Base-by-base conservation (phyloP, 139 green algal genomes). In the Haematococcus lacustris region DNA sequence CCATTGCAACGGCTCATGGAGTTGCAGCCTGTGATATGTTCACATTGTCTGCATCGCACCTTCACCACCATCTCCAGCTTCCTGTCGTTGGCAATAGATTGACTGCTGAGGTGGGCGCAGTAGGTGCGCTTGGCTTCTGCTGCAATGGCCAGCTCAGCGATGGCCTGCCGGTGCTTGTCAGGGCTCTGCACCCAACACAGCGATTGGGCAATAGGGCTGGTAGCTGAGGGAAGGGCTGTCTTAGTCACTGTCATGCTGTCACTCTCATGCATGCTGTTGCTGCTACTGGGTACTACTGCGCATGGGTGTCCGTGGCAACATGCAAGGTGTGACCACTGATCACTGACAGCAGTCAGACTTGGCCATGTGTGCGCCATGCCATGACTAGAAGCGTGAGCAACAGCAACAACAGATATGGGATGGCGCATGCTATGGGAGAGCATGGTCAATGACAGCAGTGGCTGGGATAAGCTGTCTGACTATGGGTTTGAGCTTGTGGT, bases 11-110 rank as follows among this genome's bases (percentile, higher is more conserved):
- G 3, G 2, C 38, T n/a, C 64, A 25, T 26, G 5, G 32, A 1
- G 65, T 33, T 25, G 26, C 23, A 13, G 57, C 57, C 9, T n/a
- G 35, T 59, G 2, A 25, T 38, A 21, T 25, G 33, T 23, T 25
- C 26, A 7, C 43, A 21, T 34, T 26, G 9, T 65, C 25, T 30
- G 5, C 28, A 23, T 33, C 73, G 26, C n/a, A 81, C 72, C 79
- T 85, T 85, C 23, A 64, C 63, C 39, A 81, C 65, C 72, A 83
- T 68, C 41, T 81, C 70, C 9, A 76, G 53, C 40, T 68, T 71
- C 9, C 72, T 39, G 33, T 81, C 82, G 51, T 87, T 79, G 40
- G 77, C 82, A n/a, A 87, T 82, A 34, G 71, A 63, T 9, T 60
- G 57, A 40, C 53, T 82, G 40, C 63, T 71, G n/a, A 82, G 68